phyloP scores from a whole-genome alignment of 2,329 filamentous ascomycete genomes.

The Colletotrichum orchidophilum region DNA sequence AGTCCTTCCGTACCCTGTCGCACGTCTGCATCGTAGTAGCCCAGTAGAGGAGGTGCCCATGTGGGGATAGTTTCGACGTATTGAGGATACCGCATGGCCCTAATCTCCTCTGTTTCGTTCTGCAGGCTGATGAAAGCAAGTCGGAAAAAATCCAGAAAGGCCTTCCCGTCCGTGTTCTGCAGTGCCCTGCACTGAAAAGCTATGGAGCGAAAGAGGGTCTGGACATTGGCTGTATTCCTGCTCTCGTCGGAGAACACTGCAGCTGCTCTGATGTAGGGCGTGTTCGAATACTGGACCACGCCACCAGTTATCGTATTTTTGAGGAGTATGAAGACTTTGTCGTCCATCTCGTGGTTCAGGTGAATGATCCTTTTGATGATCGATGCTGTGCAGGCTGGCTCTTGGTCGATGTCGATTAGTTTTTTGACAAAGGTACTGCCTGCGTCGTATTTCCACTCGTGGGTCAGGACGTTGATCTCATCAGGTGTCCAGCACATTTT shows the following conservation, averaged over 20 bases:
- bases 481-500: conserved; percentile 53
- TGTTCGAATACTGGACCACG: conserved; percentile 55
- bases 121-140: conserved; percentile 41
- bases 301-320: conserved; percentile 63
- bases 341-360: conserved; percentile 60
- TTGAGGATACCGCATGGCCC: conserved; percentile 41
- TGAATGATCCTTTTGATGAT: conserved; percentile 68
- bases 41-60: conserved; percentile 64
- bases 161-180: conserved; percentile 57
- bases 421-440: conserved; percentile 71
- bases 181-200: conserved; percentile 53
- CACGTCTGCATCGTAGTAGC: conserved; percentile 54
- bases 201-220: conserved; percentile 54
- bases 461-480: conserved; percentile 58
- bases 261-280: conserved; percentile 68
- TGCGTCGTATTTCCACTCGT: conserved; percentile 49
- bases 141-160: conserved; percentile 57
- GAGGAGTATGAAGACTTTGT: conserved; percentile 62
- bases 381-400: conserved; percentile 56
- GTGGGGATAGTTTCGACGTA: conserved; percentile 42
- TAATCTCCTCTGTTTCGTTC: conserved; percentile 38
- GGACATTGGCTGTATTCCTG: conserved; percentile 44
- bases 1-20: conserved; percentile 54
- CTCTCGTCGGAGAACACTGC: conserved; percentile 61
- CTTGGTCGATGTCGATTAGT: conserved; percentile 70